Conservation (phyloP, 1,284 basidiomycete species). For the Leccinum huronense region DNA sequence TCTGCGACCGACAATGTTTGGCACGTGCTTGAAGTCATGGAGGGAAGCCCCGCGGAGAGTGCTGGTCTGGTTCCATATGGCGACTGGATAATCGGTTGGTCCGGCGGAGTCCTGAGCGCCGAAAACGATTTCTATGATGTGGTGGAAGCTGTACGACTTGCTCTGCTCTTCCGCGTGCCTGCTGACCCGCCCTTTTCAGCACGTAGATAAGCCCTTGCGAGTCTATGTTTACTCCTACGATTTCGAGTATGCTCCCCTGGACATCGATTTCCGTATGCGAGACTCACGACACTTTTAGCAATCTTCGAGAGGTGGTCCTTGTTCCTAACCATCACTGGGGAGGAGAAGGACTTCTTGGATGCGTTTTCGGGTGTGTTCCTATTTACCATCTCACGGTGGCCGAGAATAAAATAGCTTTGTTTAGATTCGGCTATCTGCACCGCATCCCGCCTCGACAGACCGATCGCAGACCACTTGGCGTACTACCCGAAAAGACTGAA, state of each 20-base stretch:
- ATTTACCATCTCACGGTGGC: slow-evolving; percentile 9
- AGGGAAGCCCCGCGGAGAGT: slow-evolving; percentile 93
- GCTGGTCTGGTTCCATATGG: slow-evolving; percentile 85
- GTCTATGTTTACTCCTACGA: slow-evolving; percentile 98
- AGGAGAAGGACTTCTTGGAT: slow-evolving; percentile 89
- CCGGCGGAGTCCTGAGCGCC: slow-evolving; percentile 86
- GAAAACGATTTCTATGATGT: slow-evolving; percentile 98
- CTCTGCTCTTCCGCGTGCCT: slow-evolving; percentile 8
- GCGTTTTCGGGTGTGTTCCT: slow-evolving; percentile 81
- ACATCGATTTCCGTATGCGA: background rate
- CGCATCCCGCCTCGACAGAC: slow-evolving; percentile 75
- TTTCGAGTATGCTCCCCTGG: slow-evolving; percentile 76
- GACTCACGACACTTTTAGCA: slow-evolving; percentile 47
- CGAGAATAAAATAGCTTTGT: slow-evolving; percentile 3
- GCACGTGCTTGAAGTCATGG: slow-evolving; percentile 96
- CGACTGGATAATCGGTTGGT: slow-evolving; percentile 93
- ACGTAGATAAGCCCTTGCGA: slow-evolving; percentile 88
- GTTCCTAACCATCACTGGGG: slow-evolving; percentile 97
- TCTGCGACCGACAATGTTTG: slow-evolving; percentile 90
- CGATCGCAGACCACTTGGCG: slow-evolving; percentile 52
- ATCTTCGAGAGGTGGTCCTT: slow-evolving; percentile 86
- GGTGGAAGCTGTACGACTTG: slow-evolving; percentile 76
- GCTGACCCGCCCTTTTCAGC: slow-evolving; percentile 46
- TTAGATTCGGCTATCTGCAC: slow-evolving; percentile 80
- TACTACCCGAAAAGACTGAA: slow-evolving; percentile 49